Conservation (phyloP, 306 rosid species). For the Sicyos baderoa region DNA sequence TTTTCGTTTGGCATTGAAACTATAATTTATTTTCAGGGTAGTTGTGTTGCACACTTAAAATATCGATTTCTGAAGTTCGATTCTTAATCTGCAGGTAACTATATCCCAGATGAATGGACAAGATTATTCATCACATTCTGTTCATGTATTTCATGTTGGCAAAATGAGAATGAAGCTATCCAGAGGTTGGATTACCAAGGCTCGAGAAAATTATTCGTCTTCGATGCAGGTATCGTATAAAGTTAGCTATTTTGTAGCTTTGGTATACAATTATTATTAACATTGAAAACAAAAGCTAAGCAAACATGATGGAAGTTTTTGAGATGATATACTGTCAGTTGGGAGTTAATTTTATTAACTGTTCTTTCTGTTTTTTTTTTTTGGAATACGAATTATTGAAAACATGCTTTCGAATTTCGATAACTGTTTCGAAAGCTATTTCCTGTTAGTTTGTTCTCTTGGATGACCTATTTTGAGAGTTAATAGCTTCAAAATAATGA, state of each 20-base stretch:
- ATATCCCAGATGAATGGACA: slow-evolving; percentile 87
- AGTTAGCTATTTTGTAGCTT: neutral
- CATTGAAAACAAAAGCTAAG: neutral
- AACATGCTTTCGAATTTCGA: neutral
- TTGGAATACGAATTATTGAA: neutral
- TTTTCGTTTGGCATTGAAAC: neutral
- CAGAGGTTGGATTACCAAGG: slow-evolving; percentile 96
- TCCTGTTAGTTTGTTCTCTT: neutral
- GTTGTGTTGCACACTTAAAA: neutral
- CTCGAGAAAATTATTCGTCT: slow-evolving; percentile 84
- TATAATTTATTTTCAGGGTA: neutral
- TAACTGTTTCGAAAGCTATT: neutral
- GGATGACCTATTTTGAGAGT: neutral
- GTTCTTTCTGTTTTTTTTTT: neutral
- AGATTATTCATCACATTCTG: slow-evolving; percentile 73
- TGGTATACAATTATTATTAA: neutral
- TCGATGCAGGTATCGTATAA: slow-evolving; percentile 55
- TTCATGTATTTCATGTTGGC: slow-evolving; percentile 69
- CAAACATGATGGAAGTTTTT: neutral
- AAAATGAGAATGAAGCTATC: slow-evolving; percentile 88
- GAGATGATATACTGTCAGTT: neutral
- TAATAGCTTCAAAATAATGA: neutral
- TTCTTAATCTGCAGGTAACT: slow-evolving; percentile 46
- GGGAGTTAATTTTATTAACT: neutral
- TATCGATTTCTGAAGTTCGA: slow-evolving; percentile 7